These are phyloP conservation scores for Avena eriantha DNA, from an alignment of 176 grass and related monocot genomes.

Conservation along the genomic window DNA sequence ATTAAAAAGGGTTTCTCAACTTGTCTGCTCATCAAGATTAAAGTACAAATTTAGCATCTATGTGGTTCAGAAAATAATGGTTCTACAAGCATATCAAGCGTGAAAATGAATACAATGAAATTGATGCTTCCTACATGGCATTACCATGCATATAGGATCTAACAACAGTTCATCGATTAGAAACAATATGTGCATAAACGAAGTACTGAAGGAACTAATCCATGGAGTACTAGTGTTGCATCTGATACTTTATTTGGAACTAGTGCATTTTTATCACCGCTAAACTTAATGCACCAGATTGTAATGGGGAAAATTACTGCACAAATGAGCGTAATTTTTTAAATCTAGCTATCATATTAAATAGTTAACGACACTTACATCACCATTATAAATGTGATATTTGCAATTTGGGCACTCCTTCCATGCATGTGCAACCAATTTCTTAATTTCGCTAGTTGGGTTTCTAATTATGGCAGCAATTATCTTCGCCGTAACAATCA, in stretches of 20 bases:
- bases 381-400: slow-evolving; percentile 54
- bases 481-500: slow-evolving; percentile 58
- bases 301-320: not conserved
- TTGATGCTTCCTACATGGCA: not conserved
- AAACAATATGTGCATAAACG: not conserved
- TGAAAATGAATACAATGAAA: not conserved
- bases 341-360: not conserved
- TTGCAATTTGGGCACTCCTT: slow-evolving; percentile 70
- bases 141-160: not conserved
- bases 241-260: not conserved
- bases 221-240: not conserved
- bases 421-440: slow-evolving; percentile 41
- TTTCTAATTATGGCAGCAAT: slow-evolving; percentile 52
- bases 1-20: no score
- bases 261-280: not conserved
- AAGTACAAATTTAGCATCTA: not conserved
- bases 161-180: not conserved
- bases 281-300: not conserved
- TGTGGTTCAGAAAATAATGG: not conserved
- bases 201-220: not conserved
- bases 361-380: slow-evolving; percentile 57
- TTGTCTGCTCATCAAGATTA: not conserved
- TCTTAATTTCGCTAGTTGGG: not conserved
- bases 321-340: not conserved
- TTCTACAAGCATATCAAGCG: not conserved